phyloP scores from a whole-genome alignment of 1,284 basidiomycete species.

The Pseudozyma sp. region DNA sequence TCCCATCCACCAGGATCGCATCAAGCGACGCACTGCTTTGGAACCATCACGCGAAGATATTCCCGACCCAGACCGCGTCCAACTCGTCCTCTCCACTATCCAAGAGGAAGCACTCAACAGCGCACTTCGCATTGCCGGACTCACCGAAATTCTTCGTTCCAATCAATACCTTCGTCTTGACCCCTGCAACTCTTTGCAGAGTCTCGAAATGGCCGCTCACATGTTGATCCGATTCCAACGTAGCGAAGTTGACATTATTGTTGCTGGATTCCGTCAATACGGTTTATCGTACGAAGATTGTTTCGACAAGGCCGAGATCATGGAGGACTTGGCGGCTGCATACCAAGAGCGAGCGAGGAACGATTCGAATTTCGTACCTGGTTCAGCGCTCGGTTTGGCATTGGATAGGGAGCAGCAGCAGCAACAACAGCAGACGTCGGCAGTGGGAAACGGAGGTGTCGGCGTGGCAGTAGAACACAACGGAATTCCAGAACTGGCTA shows the following conservation, averaged over 20 bases:
- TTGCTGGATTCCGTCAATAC: conserved; percentile 86
- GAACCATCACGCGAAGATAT: conserved; percentile 17
- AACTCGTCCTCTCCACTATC: conserved; percentile 24
- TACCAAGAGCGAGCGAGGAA: conserved; percentile 36
- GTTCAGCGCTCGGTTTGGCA: conserved; percentile 38
- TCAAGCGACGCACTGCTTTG: conserved; percentile 14
- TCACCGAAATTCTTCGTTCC: conserved; percentile 73
- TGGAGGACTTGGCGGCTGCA: conserved; percentile 55
- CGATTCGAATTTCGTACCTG: conserved; percentile 39
- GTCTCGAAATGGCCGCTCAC: conserved; percentile 37
- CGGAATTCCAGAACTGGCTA: conserved; percentile 39
- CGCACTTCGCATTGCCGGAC: conserved; percentile 84
- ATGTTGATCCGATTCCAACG: conserved; percentile 54
- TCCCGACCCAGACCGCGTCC: conserved; percentile 50
- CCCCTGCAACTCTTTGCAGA: conserved; percentile 45
- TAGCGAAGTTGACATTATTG: conserved; percentile 80
- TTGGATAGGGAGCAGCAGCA: conserved; percentile 27
- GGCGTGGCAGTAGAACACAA: conserved; percentile 11
- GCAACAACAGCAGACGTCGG: no score
- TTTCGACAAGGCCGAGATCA: conserved; percentile 78
- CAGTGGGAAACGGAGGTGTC: no score
- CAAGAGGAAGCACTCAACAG: conserved; percentile 83
- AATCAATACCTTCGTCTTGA: conserved; percentile 59
- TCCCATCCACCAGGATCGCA: conserved; percentile 27
- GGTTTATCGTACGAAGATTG: conserved; percentile 78